Base-by-base conservation (phyloP, 2,329 filamentous ascomycete genomes). In the Penicillium sp. region DNA sequence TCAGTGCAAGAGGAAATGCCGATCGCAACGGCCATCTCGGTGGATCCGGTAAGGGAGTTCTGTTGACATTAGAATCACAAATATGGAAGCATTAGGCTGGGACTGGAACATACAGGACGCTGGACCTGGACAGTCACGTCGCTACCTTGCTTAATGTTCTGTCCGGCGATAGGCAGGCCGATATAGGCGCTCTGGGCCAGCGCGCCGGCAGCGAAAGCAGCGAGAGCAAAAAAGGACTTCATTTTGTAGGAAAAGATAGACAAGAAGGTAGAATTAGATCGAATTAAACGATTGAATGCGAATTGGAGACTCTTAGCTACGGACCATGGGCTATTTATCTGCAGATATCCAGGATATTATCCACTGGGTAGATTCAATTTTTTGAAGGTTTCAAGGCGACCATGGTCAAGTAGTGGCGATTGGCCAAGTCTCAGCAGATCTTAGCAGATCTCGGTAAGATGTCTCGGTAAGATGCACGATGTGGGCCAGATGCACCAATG, bases 1-100 rank as follows among this genome's bases (percentile, higher is more conserved):
- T 18, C n/a, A 2, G 38, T 31, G 37, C 64, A 67, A 8, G 61
- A 61, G 7, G 57, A 38, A 16, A 67, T 45, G 2, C 64, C 64
- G 20, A 67, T 66, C 7, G 60, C 63, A 29, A 67, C 47, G 1
- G 44, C 56, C 42, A 66, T 50, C 27, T 67, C 62, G 4, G 49
- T 40, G 3, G 60, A 64, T 1, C 47, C 41, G 6, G 59, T 67
- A 4, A 61, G 44, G 23, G 57, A 50, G 46, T 64, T 61, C 61
- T 66, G 16, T 10, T 18, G 11, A 8, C 3, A 6, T 46, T 23
- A 41, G 37, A 29, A 6, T 10, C 8, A n/a, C n/a, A 1, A 18
- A 32, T 11, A 29, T 22, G 9, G 1, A 6, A 8, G 22, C 11
- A 22, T 20, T 20, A 20, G 18, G n/a, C 6, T 10, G 6, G 2